Conservation (phyloP, 2,329 filamentous ascomycete species). For the Blastomyces gilchristii region DNA sequence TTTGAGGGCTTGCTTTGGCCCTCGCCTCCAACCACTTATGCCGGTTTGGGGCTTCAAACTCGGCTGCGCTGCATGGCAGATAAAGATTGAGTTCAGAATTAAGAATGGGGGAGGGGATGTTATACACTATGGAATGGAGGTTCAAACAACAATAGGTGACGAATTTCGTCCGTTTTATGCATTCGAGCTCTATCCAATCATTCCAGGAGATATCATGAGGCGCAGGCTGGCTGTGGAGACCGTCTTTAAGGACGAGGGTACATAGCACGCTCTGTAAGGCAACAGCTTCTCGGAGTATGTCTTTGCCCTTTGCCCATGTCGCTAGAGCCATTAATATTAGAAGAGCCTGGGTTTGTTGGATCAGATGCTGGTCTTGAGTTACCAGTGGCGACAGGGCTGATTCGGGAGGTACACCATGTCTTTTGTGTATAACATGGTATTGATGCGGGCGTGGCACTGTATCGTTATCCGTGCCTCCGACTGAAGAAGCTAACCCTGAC, state of each 20-base stretch:
- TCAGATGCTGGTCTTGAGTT: conserved; percentile 24
- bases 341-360: conserved; percentile 42
- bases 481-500: conserved; percentile 22
- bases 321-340: conserved; percentile 47
- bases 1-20: conserved; percentile 4
- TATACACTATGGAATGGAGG: conserved; percentile 52
- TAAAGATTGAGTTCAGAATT: conserved; percentile 46
- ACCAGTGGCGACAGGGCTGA: background rate
- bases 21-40: conserved; percentile 38
- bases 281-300: conserved; percentile 46
- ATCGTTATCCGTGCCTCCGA: background rate
- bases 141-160: conserved; percentile 51
- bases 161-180: conserved; percentile 45
- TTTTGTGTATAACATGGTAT: background rate
- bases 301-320: conserved; percentile 49
- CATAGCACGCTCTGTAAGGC: conserved; percentile 48
- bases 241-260: conserved; percentile 46
- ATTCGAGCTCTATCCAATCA: conserved; percentile 45
- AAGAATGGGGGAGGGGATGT: conserved; percentile 48
- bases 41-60: conserved; percentile 47
- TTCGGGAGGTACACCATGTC: background rate
- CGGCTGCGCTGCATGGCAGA: conserved; percentile 45
- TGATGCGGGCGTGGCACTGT: background rate
- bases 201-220: conserved; percentile 42
- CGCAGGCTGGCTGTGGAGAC: conserved; percentile 30